Percentiles rank a stretch among this genome's conserved stretches.
Conservation (phyloP, 139 green algal species). For the Axilococcus clingmanii region DNA sequence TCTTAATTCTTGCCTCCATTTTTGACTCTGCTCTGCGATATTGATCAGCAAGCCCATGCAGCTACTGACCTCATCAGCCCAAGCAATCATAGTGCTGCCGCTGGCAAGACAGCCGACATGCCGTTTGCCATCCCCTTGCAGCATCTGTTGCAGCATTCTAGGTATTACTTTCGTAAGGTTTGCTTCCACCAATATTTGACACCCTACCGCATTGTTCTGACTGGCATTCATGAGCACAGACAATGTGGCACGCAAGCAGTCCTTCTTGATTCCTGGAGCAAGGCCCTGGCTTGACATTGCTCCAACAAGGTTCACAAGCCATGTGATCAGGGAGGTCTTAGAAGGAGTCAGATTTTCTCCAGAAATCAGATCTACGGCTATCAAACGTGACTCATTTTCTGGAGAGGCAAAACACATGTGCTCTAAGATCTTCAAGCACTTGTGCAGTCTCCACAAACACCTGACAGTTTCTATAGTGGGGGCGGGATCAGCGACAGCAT, state of each 20-base stretch:
- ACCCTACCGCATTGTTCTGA: constrained; percentile 45
- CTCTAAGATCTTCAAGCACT: constrained; percentile 45
- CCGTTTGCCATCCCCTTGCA: background rate
- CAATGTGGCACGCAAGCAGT: constrained; percentile 30
- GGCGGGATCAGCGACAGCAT: constrained; percentile 1
- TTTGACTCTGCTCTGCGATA: constrained; percentile 14
- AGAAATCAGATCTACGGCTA: constrained; percentile 14
- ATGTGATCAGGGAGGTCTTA: background rate
- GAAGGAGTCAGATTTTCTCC: background rate
- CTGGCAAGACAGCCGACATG: no score
- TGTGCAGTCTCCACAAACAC: constrained; percentile 20
- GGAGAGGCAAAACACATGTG: constrained; percentile 58
- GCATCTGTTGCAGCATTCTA: background rate
- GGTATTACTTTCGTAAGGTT: constrained; percentile 20
- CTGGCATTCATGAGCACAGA: constrained; percentile 67
- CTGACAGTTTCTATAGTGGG: constrained; percentile 28
- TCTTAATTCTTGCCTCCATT: background rate
- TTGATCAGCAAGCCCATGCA: constrained; percentile 69
- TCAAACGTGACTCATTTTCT: constrained; percentile 38
- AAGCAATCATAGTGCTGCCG: constrained; percentile 3
- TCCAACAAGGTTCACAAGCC: constrained; percentile 10
- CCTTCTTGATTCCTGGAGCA: constrained; percentile 22
- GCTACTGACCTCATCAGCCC: constrained; percentile 21
- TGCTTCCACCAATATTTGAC: constrained; percentile 17
- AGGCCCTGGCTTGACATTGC: constrained; percentile 10